These are phyloP conservation scores for Colletotrichum australisinense DNA, from an alignment of 2,329 filamentous ascomycete genomes.

Conservation along the genomic window DNA sequence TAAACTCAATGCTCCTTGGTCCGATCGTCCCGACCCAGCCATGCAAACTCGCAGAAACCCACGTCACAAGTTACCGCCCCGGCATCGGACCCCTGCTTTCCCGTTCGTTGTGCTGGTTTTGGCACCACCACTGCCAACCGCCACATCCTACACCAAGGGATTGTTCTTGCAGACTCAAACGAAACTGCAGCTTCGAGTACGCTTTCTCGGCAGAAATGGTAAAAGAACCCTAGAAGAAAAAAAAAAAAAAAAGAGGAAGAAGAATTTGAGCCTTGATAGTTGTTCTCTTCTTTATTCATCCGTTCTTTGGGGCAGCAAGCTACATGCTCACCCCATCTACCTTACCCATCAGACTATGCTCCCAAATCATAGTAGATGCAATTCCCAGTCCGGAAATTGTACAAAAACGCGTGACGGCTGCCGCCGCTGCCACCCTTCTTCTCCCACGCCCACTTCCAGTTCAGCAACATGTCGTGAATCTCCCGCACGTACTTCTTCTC, in stretches of 20 bases:
- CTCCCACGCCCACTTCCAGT: constrained; percentile 70
- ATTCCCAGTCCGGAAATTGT: constrained; percentile 88
- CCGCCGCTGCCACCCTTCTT: constrained; percentile 62
- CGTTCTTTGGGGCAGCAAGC: too few relatives aligned
- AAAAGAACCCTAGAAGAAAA: too few relatives aligned
- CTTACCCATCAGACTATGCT: constrained; percentile 41
- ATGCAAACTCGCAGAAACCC: constrained; percentile 4
- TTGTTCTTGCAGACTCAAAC: neutral
- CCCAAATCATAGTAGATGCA: constrained; percentile 88
- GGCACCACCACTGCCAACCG: neutral
- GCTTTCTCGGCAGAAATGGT: too few relatives aligned
- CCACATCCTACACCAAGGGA: neutral
- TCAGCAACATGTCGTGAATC: constrained; percentile 79
- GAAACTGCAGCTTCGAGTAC: neutral
- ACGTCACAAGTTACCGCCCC: neutral
- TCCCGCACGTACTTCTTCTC: constrained; percentile 88
- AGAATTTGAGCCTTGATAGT: too few relatives aligned
- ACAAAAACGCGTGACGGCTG: constrained; percentile 83
- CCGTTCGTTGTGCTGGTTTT: neutral
- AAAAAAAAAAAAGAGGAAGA: too few relatives aligned
- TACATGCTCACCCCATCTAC: neutral
- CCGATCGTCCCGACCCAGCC: constrained; percentile 6
- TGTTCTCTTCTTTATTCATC: too few relatives aligned
- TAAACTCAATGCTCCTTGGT: constrained; percentile 25
- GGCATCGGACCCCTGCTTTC: constrained; percentile 23